phyloP scores from a whole-genome alignment of 108 stramenopile species.

The Licmophora abbreviata region DNA sequence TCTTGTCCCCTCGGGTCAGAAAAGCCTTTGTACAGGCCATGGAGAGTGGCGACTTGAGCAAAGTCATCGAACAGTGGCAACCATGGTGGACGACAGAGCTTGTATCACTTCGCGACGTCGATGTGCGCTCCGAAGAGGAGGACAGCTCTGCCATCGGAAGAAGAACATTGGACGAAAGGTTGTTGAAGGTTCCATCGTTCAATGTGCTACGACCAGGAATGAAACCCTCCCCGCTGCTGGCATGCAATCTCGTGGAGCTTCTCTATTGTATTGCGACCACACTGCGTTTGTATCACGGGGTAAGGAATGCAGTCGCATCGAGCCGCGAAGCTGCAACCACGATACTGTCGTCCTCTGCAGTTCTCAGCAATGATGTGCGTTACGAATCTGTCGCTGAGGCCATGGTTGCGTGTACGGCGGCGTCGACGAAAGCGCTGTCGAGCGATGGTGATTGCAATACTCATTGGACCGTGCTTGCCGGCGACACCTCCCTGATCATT shows the following conservation, averaged over 20 bases:
- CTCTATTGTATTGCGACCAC: slow-evolving; percentile 19
- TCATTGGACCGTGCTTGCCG: slow-evolving; percentile 16
- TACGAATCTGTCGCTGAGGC: slow-evolving; percentile 17
- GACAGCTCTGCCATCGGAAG: background rate
- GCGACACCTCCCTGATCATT: slow-evolving; percentile 22
- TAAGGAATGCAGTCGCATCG: slow-evolving; percentile 13
- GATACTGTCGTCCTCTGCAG: slow-evolving; percentile 17
- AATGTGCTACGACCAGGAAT: background rate
- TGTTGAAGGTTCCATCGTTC: slow-evolving; percentile 13
- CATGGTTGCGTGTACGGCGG: slow-evolving; percentile 5
- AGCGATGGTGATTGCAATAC: slow-evolving; percentile 5
- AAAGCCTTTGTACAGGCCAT: slow-evolving; percentile 15
- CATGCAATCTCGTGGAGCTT: slow-evolving; percentile 25
- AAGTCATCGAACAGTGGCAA: slow-evolving; percentile 27
- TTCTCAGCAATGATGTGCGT: slow-evolving; percentile 20
- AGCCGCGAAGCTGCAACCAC: slow-evolving; percentile 15
- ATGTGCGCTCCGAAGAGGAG: slow-evolving; percentile 1
- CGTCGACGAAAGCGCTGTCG: slow-evolving; percentile 5
- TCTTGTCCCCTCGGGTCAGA: slow-evolving; percentile 11
- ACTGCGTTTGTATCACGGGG: slow-evolving; percentile 34
- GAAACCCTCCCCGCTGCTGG: slow-evolving; percentile 1
- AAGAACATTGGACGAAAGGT: slow-evolving; percentile 16
- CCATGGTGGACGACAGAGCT: slow-evolving; percentile 37
- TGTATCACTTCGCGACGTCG: background rate
- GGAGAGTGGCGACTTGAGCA: slow-evolving; percentile 16